Conservation (phyloP, 352 stramenopile genomes). For the Phytopythium boreale region DNA sequence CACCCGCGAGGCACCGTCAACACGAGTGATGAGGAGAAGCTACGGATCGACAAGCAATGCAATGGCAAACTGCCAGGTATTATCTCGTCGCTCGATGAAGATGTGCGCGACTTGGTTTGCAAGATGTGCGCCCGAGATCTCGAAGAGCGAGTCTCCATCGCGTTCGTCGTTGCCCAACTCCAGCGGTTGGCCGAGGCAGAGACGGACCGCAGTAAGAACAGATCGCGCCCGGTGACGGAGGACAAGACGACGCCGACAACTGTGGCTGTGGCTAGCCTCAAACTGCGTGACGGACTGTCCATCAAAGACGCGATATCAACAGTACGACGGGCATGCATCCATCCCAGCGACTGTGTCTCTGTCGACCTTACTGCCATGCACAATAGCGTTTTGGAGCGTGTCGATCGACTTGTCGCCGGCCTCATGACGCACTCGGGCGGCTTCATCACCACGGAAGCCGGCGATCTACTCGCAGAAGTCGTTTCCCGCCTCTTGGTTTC, state of each 20-base stretch:
- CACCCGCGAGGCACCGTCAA: not conserved
- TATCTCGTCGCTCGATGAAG: not conserved
- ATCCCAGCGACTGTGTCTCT: not conserved
- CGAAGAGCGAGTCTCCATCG: not conserved
- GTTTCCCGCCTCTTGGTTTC: not conserved
- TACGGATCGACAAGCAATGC: not conserved
- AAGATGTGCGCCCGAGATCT: not conserved
- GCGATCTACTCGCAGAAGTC: not conserved
- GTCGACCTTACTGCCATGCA: not conserved
- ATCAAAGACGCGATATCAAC: not conserved
- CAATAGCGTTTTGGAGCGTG: not conserved
- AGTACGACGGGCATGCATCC: not conserved
- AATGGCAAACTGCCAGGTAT: not conserved
- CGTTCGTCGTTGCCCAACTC: not conserved
- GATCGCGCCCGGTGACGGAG: no score
- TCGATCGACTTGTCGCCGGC: not conserved
- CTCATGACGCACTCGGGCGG: not conserved
- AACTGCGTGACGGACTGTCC: not conserved
- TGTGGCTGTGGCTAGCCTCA: not conserved
- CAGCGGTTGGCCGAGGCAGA: not conserved
- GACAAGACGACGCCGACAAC: not conserved
- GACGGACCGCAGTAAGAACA: no score
- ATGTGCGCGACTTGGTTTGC: not conserved
- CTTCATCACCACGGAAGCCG: not conserved
- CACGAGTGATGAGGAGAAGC: not conserved